Evolutionary conservation across 495 filamentous ascomycete species (phyloP).

Genomic region (Stereocaulon alpinum): DNA sequence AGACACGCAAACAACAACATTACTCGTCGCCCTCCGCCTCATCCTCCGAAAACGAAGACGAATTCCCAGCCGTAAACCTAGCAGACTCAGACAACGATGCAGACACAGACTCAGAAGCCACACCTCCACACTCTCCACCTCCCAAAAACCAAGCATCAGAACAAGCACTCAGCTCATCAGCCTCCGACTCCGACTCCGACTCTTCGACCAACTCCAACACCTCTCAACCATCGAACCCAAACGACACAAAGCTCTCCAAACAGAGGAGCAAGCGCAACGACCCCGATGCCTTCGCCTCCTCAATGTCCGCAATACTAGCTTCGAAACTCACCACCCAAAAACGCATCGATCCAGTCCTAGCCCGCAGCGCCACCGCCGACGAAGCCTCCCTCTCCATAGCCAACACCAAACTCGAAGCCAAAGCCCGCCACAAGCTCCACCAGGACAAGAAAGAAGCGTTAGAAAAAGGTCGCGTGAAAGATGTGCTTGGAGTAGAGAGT

Average conservation of each 20-base stretch:
- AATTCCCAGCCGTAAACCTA: conserved; percentile 54
- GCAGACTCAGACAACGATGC: conserved; percentile 63
- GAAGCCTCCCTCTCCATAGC: conserved; percentile 53
- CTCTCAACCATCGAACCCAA: conserved; percentile 12
- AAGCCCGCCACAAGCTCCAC: conserved; percentile 65
- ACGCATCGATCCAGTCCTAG: conserved; percentile 78
- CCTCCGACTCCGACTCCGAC: conserved; percentile 14
- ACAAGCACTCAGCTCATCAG: conserved; percentile 1
- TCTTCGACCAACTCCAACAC: conserved; percentile 21
- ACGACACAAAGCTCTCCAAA: conserved; percentile 14
- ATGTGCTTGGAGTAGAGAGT: conserved; percentile 48
- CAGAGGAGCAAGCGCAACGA: conserved; percentile 71
- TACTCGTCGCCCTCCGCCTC: conserved; percentile 65
- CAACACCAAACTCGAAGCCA: conserved; percentile 67
- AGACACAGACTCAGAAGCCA: conserved; percentile 39
- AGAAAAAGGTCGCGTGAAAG: conserved; percentile 79
- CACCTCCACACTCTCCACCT: not conserved
- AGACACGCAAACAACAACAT: conserved; percentile 55
- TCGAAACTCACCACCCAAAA: conserved; percentile 74
- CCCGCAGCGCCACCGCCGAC: conserved; percentile 60
- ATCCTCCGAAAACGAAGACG: conserved; percentile 29
- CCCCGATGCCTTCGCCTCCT: conserved; percentile 77
- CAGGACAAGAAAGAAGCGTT: conserved; percentile 70
- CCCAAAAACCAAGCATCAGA: not conserved
- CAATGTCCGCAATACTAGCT: conserved; percentile 79